Percentiles rank a stretch among this genome's conserved stretches.
phyloP scores from a whole-genome alignment of 257 asterid species.

The Ballota nigra region DNA sequence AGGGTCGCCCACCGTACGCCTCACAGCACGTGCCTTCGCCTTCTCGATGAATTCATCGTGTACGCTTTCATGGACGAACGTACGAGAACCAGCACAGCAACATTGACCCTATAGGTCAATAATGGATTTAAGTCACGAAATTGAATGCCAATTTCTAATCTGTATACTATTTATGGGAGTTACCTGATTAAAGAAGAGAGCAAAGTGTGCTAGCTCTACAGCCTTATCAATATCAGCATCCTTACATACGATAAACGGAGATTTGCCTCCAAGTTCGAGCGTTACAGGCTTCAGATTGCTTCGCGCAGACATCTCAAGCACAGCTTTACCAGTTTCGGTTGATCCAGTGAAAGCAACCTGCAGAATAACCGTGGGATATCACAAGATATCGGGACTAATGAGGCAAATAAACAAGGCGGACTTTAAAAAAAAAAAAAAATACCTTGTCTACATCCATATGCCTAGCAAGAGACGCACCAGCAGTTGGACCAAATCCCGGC shows the following conservation, averaged over 20 bases:
- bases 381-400: too few species aligned
- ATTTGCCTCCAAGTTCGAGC: constrained; percentile 85
- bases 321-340: constrained; percentile 55
- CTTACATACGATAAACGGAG: constrained; percentile 67
- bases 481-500: constrained; percentile 73
- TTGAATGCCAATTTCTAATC: not conserved
- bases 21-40: constrained; percentile 65
- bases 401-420: too few species aligned
- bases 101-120: constrained; percentile 59
- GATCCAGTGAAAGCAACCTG: constrained; percentile 86
- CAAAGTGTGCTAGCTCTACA: constrained; percentile 69
- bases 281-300: constrained; percentile 81
- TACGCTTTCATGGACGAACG: constrained; percentile 67
- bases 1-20: constrained; percentile 75
- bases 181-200: constrained; percentile 84
- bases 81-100: constrained; percentile 88
- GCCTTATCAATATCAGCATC: constrained; percentile 71
- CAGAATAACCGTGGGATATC: too few species aligned
- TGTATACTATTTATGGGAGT: not conserved
- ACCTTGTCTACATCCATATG: constrained; percentile 97
- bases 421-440: too few species aligned
- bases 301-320: constrained; percentile 63
- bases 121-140: not conserved
- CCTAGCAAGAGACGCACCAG: constrained; percentile 84
- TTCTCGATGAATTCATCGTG: constrained; percentile 71